Base-by-base conservation (phyloP, 2,329 filamentous ascomycete species). In the Diaporthe caulivora region DNA sequence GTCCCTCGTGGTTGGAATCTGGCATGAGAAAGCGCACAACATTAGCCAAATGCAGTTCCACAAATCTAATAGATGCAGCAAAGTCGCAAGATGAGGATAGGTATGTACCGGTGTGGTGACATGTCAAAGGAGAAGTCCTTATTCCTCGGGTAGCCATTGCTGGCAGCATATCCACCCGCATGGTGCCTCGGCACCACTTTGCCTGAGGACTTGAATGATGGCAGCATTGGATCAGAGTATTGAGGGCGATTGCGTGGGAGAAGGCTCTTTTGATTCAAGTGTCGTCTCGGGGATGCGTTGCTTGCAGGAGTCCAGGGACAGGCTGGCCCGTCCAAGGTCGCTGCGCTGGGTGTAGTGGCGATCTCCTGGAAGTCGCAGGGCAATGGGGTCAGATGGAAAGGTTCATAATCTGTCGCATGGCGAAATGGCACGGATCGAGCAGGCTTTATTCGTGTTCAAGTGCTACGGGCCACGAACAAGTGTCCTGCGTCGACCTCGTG, bases 111-210 rank as follows among this genome's bases (percentile, higher is more conserved):
- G 83, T 98, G 95, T 78, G 95, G 94, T 78, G 94, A 95, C 80
- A 97, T 95, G 77, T 95, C 94, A 82, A 97, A 96, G 58, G 93
- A 94, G 80, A 75, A 70, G 60, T 73, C 71, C 74, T 92, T 92
- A 75, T 89, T 90, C 76, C 92, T 89, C 76, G 93, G 93, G 83
- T 95, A 95, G 81, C 95, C 95, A 86, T 97, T 97, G 76, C 69
- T 71, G 31, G 69, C 69, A 62, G 92, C 91, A 84, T 93, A 96
- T 83, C 92, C 92, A 83, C 86, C 86, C 75, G 87, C 86, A 81
- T 93, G 89, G 88, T 97, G 94, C 87, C 95, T 91, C 82, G 96
- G 94, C 91, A 97, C 95, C 91, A 93, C 93, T 86, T 91, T 92
- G 82, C 85, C 83, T 78, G 86, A 84, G 73, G 86, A 86, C 76